phyloP scores from a whole-genome alignment of 371 early-diverging fungal genomes.

The Mucor mucedo region DNA sequence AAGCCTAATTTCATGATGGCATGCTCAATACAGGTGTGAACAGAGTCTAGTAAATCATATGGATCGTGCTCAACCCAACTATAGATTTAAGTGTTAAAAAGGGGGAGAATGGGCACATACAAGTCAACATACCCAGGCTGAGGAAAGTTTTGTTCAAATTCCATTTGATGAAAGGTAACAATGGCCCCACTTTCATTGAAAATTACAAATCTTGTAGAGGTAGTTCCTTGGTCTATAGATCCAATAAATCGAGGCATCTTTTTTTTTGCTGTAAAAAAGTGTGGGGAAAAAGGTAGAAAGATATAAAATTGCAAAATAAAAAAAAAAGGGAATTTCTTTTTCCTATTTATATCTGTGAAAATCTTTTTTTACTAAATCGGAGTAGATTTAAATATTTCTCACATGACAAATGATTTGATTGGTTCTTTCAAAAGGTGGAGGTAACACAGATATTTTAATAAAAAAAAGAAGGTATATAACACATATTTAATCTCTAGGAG shows the following conservation, averaged over 20 bases:
- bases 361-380: conserved; percentile 3
- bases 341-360: conserved; percentile 1
- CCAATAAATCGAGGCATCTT: conserved; percentile 63
- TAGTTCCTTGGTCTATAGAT: conserved; percentile 95
- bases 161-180: conserved; percentile 78
- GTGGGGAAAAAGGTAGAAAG: neutral
- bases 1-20: conserved; percentile 67
- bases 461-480: neutral
- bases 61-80: conserved; percentile 95
- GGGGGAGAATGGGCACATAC: neutral
- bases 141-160: conserved; percentile 77
- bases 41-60: conserved; percentile 72
- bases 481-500: conserved; percentile 10
- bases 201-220: conserved; percentile 88
- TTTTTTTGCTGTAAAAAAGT: conserved; percentile 3
- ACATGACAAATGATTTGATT: conserved; percentile 8
- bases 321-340: conserved; percentile 2
- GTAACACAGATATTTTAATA: neutral
- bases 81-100: neutral
- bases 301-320: conserved; percentile 1
- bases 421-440: neutral
- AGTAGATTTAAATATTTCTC: conserved; percentile 3
- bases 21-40: conserved; percentile 73
- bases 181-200: conserved; percentile 79
- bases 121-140: conserved; percentile 69